Evolutionary conservation across 2,329 filamentous ascomycete genomes (phyloP), one percentile per base, ranked within the genome.

Genomic region (Ceratocystis alfenasii): DNA sequence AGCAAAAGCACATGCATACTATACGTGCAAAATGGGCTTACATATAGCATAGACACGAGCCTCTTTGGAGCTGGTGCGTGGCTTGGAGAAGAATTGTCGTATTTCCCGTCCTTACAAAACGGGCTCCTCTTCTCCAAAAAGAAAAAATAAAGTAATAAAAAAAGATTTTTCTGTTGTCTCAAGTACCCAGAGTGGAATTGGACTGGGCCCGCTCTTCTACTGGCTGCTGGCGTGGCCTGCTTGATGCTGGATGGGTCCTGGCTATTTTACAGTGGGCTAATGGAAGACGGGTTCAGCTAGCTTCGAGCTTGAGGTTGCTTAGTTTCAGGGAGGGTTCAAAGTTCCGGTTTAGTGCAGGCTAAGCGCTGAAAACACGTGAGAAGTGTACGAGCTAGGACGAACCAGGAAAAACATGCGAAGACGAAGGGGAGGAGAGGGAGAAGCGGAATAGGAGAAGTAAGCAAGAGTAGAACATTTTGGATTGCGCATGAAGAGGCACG

Each of bases 41-140:
- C 22, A 41, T 41, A 41, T 10, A n/a, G 8, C 28, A 30, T n/a
- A 15, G 33, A 59, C 55, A 59, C 55, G 55, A 59, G 55, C 55
- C 55, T n/a, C 55, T 59, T 4, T n/a, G 55, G 15, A 25, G 28
- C 8, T 59, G 55, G n/a, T 59, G 55, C 55, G 55, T 59, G 17
- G n/a, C 6, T n/a, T 17, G 7, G 28, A 59, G 33, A 59, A 59
- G 17, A 8, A 50, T 50, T n/a, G 55, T 59, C 7, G 28, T 36
- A 36, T 36, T 28, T 59, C 7, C 36, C 10, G 36, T 41, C 36
- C 36, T 41, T 41, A 15, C 36, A 41, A 12, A 41, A 41, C 36
- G 36, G 36, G 10, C 10, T 12, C 12, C 10, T 41, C 36, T 41
- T 41, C 36, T 41, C 36, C 36, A 41, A 12, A 12, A 2, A 3